A percentile compares a stretch with the other conserved stretches of the same genome.
phyloP scores from a whole-genome alignment of 2,329 filamentous ascomycete genomes.

The Phoma sp. region DNA sequence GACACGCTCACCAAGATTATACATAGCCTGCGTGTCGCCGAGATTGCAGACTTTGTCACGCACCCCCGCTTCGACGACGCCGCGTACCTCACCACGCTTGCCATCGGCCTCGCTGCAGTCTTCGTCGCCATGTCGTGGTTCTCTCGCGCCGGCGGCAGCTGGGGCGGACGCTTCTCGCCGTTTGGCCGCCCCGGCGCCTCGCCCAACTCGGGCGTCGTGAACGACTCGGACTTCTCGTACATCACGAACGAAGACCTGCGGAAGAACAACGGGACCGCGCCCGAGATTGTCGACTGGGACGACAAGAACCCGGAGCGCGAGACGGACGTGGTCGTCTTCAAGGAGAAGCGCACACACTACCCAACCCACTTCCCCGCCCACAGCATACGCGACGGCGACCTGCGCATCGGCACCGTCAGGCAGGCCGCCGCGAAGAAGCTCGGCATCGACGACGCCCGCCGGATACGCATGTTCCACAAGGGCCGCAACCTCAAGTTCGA shows the following conservation, averaged over 20 bases:
- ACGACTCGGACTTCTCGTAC: slow-evolving; percentile 80
- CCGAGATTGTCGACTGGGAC: slow-evolving; percentile 49
- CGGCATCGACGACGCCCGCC: slow-evolving; percentile 63
- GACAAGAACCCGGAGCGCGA: slow-evolving; percentile 57
- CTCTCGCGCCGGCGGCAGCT: slow-evolving; percentile 52
- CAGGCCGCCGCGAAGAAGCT: slow-evolving; percentile 73
- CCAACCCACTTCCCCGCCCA: slow-evolving; percentile 77
- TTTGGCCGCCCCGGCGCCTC: slow-evolving; percentile 54
- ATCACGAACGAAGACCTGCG: slow-evolving; percentile 78
- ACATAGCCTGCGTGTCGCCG: slow-evolving; percentile 30
- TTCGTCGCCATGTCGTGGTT: slow-evolving; percentile 58
- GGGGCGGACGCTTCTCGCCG: slow-evolving; percentile 58
- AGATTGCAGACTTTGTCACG: slow-evolving; percentile 36
- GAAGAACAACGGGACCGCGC: slow-evolving; percentile 53
- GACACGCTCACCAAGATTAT: slow-evolving; percentile 31
- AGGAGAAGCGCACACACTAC: slow-evolving; percentile 71
- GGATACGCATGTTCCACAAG: slow-evolving; percentile 76
- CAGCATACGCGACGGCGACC: slow-evolving; percentile 76
- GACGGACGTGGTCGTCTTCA: slow-evolving; percentile 75
- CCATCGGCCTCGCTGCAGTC: slow-evolving; percentile 48
- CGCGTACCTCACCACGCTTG: slow-evolving; percentile 42
- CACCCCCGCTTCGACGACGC: slow-evolving; percentile 45
- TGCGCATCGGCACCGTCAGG: slow-evolving; percentile 71
- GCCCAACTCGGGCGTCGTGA: slow-evolving; percentile 63
- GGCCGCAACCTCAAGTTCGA: slow-evolving; percentile 74